Conservation (phyloP, 805 yeast species). For the Saccharomycopsis fodiens region DNA sequence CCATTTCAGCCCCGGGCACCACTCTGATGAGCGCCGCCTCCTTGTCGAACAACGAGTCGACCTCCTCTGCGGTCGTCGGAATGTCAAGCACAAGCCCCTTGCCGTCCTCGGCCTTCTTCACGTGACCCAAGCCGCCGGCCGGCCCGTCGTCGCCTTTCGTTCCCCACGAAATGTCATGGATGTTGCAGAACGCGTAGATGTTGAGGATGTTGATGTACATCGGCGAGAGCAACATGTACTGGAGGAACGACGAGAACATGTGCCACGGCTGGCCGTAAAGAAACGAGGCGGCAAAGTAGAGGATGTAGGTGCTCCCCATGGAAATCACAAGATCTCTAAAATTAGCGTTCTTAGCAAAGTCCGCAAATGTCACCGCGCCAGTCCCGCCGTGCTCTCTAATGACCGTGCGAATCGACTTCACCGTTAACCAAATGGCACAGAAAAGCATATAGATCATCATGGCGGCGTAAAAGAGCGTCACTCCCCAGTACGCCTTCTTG, state of each 20-base stretch:
- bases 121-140: constrained; percentile 37
- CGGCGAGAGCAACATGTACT: constrained; percentile 44
- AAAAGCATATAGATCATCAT: constrained; percentile 53
- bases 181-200: constrained; percentile 63
- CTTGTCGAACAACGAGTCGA: constrained; percentile 41
- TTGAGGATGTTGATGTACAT: constrained; percentile 50
- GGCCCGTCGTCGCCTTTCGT: constrained; percentile 59
- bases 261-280: constrained; percentile 64
- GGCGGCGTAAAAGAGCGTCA: constrained; percentile 49
- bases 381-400: constrained; percentile 10
- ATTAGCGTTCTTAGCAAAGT: constrained; percentile 39
- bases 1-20: constrained; percentile 41
- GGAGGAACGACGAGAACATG: constrained; percentile 46
- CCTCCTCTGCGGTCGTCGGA: constrained; percentile 40
- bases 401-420: constrained; percentile 38
- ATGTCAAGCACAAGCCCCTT: constrained; percentile 45
- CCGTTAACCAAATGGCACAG: constrained; percentile 52
- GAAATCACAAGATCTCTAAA: constrained; percentile 49
- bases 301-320: constrained; percentile 51
- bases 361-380: constrained; percentile 33
- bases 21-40: constrained; percentile 25
- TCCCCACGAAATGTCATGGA: constrained; percentile 70
- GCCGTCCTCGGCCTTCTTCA: constrained; percentile 46
- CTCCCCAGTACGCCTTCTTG: constrained; percentile 42
- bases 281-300: constrained; percentile 51